A percentile compares a stretch with the other conserved stretches of the same genome.
phyloP scores from a whole-genome alignment of 2,329 filamentous ascomycete genomes.

The Phyllosticta citribraziliensis region DNA sequence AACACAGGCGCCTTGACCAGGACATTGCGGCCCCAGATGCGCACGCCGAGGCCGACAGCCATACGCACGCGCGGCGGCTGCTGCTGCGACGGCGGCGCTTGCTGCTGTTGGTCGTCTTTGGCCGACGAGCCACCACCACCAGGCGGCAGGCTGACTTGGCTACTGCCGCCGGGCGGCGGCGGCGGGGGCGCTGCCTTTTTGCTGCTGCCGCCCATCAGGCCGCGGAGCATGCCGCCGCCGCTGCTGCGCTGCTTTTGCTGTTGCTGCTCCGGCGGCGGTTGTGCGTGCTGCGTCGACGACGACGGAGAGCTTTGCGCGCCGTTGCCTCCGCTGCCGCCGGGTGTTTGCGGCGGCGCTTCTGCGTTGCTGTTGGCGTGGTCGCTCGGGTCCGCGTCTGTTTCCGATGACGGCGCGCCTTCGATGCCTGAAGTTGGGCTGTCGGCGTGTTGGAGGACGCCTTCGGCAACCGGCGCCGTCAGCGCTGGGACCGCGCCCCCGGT shows the following conservation, averaged over 20 bases:
- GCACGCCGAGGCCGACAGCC: slow-evolving; percentile 38
- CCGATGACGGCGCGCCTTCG: not conserved
- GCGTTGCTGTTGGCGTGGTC: not conserved
- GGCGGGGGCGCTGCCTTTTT: slow-evolving; percentile 3
- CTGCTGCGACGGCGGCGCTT: slow-evolving; percentile 25
- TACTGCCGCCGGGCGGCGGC: slow-evolving; percentile 1
- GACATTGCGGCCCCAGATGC: slow-evolving; percentile 38
- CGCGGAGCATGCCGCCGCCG: slow-evolving; percentile 33
- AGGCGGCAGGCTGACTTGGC: slow-evolving; percentile 6
- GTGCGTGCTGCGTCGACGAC: not conserved
- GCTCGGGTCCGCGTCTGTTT: not conserved
- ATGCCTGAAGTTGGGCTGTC: not conserved
- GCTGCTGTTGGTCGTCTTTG: not conserved
- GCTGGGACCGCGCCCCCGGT: slow-evolving; percentile 35
- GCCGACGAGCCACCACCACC: too few relatives aligned
- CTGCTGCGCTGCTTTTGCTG: slow-evolving; percentile 9
- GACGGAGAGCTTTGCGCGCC: too few relatives aligned
- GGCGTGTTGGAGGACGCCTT: slow-evolving; percentile 11
- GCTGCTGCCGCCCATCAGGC: slow-evolving; percentile 22
- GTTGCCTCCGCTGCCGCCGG: too few relatives aligned
- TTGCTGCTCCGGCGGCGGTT: slow-evolving; percentile 2
- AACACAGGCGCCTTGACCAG: slow-evolving; percentile 41
- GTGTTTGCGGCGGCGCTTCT: not conserved
- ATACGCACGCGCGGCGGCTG: slow-evolving; percentile 37
- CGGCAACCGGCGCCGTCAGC: slow-evolving; percentile 33